A percentile compares a stretch with the other conserved stretches of the same genome.
Evolutionary conservation across 108 stramenopile species (phyloP).

Genomic region (Bacterosira constricta): DNA sequence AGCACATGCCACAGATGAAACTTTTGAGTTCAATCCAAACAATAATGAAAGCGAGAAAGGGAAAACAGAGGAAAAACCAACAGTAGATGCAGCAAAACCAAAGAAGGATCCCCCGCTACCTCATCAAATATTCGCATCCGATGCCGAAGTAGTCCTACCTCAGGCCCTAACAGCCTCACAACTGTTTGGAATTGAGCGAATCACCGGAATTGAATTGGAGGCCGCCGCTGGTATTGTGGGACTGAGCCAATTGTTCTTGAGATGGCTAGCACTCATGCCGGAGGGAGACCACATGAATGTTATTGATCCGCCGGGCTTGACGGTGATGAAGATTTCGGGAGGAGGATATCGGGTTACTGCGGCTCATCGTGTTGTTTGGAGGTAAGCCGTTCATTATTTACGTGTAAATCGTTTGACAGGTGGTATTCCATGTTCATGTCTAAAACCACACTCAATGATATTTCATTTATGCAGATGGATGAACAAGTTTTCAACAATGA

Average conservation of each 20-base stretch:
- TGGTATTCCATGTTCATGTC: background rate
- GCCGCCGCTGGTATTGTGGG: conserved; percentile 82
- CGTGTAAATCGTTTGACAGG: background rate
- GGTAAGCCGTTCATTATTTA: conserved; percentile 23
- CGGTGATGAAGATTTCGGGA: conserved; percentile 89
- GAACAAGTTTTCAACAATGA: conserved; percentile 77
- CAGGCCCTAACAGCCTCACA: conserved; percentile 86
- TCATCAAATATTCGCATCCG: conserved; percentile 82
- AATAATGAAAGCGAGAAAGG: background rate
- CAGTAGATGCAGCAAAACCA: background rate
- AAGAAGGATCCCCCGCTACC: conserved; percentile 60
- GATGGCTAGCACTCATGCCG: conserved; percentile 90
- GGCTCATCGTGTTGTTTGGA: conserved; percentile 89
- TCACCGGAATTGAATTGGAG: conserved; percentile 86
- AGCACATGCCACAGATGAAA: background rate
- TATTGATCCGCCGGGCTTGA: conserved; percentile 87
- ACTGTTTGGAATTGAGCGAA: conserved; percentile 85
- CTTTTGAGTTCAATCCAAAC: conserved; percentile 31
- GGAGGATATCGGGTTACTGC: conserved; percentile 88
- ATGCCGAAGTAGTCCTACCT: conserved; percentile 87
- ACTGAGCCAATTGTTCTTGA: conserved; percentile 76
- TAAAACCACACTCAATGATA: background rate
- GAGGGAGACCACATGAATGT: conserved; percentile 88
- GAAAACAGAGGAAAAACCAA: background rate
- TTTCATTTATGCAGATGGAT: conserved; percentile 59